Percentiles rank a stretch among this genome's conserved stretches.
These are phyloP conservation scores for Nothophytophthora sp. DNA, from an alignment of 352 stramenopile species.

Conservation along the genomic window DNA sequence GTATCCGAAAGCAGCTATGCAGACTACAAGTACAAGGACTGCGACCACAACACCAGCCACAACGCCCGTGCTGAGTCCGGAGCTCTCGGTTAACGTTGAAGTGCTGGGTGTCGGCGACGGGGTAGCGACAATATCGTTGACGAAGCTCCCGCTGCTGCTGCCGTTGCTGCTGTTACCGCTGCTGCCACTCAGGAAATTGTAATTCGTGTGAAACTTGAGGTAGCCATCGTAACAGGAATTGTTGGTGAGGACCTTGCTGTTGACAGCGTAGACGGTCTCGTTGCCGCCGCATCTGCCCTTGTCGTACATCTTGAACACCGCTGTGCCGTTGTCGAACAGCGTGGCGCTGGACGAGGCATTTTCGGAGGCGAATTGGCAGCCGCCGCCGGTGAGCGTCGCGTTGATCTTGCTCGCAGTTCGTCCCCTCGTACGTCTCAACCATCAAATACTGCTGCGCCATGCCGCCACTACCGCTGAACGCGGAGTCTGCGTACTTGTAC, in stretches of 20 bases:
- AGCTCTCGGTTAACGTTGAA: neutral
- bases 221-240: constrained; percentile 5
- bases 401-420: constrained; percentile 10
- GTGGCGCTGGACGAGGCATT: constrained; percentile 11
- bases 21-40: neutral
- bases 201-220: constrained; percentile 12
- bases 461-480: constrained; percentile 4
- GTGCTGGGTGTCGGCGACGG: neutral
- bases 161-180: neutral
- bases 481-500: constrained; percentile 6
- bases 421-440: constrained; percentile 10
- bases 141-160: neutral
- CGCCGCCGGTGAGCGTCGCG: constrained; percentile 1
- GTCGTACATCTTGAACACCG: constrained; percentile 8
- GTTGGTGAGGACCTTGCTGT: constrained; percentile 1
- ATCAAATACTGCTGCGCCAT: constrained; percentile 11
- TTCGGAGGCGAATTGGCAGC: constrained; percentile 9
- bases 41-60: constrained; percentile 1
- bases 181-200: too few relatives aligned
- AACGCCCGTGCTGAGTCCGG: neutral
- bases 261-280: constrained; percentile 6
- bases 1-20: neutral
- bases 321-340: constrained; percentile 6
- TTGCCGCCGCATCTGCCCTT: constrained; percentile 7
- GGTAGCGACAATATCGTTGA: neutral